Percentiles rank a stretch among this genome's conserved stretches.
phyloP scores from a whole-genome alignment of 805 yeast species.

The Hanseniaspora meyeri region DNA sequence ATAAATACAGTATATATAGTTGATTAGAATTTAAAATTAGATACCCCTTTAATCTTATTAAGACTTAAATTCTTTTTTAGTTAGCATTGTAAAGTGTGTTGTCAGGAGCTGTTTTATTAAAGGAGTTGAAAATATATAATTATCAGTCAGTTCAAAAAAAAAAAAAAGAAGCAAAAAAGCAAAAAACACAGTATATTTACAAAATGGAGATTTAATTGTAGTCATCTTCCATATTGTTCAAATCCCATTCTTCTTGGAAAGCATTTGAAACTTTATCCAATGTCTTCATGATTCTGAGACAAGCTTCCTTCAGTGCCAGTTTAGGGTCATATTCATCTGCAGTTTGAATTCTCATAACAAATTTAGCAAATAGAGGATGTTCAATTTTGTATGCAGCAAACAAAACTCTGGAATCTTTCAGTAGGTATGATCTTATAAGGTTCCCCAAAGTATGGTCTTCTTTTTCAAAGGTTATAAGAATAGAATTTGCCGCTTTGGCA shows the following conservation, averaged over 20 bases:
- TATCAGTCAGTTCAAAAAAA: neutral
- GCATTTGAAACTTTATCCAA: constrained; percentile 60
- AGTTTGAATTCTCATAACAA: constrained; percentile 87
- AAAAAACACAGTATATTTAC: neutral
- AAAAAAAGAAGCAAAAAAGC: neutral
- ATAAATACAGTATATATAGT: neutral
- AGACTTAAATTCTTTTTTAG: neutral
- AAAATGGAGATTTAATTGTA: constrained; percentile 15
- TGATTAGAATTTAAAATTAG: neutral
- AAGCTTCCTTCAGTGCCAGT: constrained; percentile 82
- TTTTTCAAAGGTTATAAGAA: constrained; percentile 81
- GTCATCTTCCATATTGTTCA: constrained; percentile 56
- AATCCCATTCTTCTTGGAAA: constrained; percentile 86
- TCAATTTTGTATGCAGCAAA: constrained; percentile 97
- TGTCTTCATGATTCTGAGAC: constrained; percentile 69
- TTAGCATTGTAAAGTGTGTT: no score
- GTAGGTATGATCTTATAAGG: constrained; percentile 69
- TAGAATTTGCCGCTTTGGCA: constrained; percentile 88
- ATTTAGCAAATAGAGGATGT: constrained; percentile 93
- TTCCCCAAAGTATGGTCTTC: constrained; percentile 97
- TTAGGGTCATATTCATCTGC: constrained; percentile 89
- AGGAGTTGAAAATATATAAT: no score
- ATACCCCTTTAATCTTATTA: neutral
- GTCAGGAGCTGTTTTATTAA: no score
- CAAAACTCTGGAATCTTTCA: constrained; percentile 76